phyloP scores from a whole-genome alignment of 108 stramenopile species.

The Pseudonitzschia pungens region DNA sequence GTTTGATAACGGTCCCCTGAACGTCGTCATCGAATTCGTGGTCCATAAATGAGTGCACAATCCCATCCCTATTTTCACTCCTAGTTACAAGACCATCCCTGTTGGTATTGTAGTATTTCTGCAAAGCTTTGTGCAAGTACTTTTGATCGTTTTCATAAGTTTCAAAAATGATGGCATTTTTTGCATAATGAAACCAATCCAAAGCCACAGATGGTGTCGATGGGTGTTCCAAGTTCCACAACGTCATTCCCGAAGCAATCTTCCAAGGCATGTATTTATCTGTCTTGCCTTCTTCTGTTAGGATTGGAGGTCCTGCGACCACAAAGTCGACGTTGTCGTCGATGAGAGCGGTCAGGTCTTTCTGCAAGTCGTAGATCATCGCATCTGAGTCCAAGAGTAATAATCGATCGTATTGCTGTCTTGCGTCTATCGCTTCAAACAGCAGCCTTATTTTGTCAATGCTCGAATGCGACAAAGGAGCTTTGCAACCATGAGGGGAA shows the following conservation, averaged over 20 bases:
- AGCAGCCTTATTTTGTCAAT: constrained; percentile 32
- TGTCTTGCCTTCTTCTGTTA: constrained; percentile 8
- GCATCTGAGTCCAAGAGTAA: constrained; percentile 33
- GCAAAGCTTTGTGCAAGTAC: constrained; percentile 22
- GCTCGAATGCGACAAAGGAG: constrained; percentile 9
- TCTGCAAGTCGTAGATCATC: constrained; percentile 18
- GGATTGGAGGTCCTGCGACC: constrained; percentile 15
- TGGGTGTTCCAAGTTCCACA: constrained; percentile 35
- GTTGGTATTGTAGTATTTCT: constrained; percentile 1
- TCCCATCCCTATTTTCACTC: background rate
- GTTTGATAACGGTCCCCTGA: constrained; percentile 16
- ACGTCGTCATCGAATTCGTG: constrained; percentile 13
- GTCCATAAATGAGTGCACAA: constrained; percentile 1
- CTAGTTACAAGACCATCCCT: background rate
- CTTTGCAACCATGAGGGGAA: constrained; percentile 19
- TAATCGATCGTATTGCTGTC: constrained; percentile 21
- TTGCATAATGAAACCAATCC: constrained; percentile 29
- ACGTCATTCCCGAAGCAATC: constrained; percentile 18
- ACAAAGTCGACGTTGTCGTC: constrained; percentile 23
- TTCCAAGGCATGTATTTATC: constrained; percentile 22
- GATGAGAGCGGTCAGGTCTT: constrained; percentile 9
- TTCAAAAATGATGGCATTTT: constrained; percentile 8
- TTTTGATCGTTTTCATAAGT: constrained; percentile 19
- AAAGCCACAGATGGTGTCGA: constrained; percentile 16
- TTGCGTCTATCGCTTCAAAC: constrained; percentile 19